Conservation (phyloP, 257 asterid genomes). For the Solanum acaule region DNA sequence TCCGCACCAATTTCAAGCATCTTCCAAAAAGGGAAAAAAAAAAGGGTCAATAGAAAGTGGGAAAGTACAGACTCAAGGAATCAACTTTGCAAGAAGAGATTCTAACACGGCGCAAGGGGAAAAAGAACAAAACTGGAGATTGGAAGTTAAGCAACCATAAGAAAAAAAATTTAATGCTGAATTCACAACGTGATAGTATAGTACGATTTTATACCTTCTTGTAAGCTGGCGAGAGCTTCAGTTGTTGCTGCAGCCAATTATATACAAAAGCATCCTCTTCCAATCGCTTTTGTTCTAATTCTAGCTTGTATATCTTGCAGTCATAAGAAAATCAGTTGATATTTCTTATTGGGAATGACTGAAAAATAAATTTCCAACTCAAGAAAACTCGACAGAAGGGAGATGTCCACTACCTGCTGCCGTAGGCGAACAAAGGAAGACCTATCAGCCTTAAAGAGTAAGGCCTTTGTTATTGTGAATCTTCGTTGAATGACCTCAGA, state of each 20-base stretch:
- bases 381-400: neutral
- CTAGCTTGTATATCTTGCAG: conserved; percentile 45
- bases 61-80: neutral
- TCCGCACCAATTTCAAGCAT: conserved; percentile 57
- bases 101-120: neutral
- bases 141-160: neutral
- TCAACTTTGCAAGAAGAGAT: neutral
- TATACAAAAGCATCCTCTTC: conserved; percentile 78
- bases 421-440: conserved; percentile 62
- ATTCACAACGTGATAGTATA: neutral
- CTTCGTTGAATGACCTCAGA: conserved; percentile 58
- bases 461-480: conserved; percentile 63
- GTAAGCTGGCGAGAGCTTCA: conserved; percentile 73
- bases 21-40: conserved; percentile 18
- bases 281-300: conserved; percentile 69
- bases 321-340: neutral
- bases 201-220: conserved; percentile 39
- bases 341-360: neutral
- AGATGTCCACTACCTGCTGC: conserved; percentile 47
- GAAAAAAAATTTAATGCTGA: neutral
- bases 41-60: neutral
- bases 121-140: neutral
- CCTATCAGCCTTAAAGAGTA: conserved; percentile 64
- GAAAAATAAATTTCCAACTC: neutral
- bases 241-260: conserved; percentile 83